Conservation (phyloP, 192 early-diverging fungal genomes). For the Dissophora globulifera region DNA sequence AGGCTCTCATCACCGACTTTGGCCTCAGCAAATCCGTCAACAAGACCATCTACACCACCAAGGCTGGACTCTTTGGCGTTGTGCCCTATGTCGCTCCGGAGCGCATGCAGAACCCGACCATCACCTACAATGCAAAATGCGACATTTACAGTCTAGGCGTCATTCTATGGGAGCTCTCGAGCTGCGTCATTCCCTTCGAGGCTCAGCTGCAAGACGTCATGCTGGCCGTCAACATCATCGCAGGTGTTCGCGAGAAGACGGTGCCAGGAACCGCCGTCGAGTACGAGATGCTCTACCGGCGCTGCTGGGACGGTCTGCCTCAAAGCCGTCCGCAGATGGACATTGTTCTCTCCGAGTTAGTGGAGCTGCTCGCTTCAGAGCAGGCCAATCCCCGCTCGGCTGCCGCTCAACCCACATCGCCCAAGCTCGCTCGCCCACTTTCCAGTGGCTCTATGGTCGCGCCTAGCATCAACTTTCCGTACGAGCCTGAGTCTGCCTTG, state of each 20-base stretch:
- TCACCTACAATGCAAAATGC: conserved; percentile 57
- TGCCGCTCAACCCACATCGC: conserved; percentile 25
- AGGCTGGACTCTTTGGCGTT: conserved; percentile 60
- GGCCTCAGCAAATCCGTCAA: conserved; percentile 49
- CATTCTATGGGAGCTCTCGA: conserved; percentile 63
- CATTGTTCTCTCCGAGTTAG: conserved; percentile 50
- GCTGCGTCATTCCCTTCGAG: conserved; percentile 49
- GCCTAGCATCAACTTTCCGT: conserved; percentile 12
- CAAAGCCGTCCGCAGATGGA: conserved; percentile 54
- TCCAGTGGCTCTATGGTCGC: conserved; percentile 48
- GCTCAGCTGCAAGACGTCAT: conserved; percentile 54
- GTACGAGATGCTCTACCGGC: conserved; percentile 54
- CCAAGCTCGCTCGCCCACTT: conserved; percentile 24
- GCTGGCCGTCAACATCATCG: conserved; percentile 55
- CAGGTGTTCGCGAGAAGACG: conserved; percentile 52
- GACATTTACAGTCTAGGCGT: conserved; percentile 67
- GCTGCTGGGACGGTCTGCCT: conserved; percentile 56
- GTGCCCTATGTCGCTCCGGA: conserved; percentile 66
- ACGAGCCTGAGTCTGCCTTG: conserved; percentile 14
- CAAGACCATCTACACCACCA: conserved; percentile 54
- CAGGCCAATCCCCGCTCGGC: conserved; percentile 40
- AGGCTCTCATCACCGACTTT: conserved; percentile 50
- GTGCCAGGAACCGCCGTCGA: conserved; percentile 51
- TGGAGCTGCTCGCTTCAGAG: conserved; percentile 40
- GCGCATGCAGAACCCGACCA: conserved; percentile 55